Evolutionary conservation across 1,139 yeast species (phyloP), one percentile per base, ranked within the genome.

Genomic region (Yamadazyma siamensis): DNA sequence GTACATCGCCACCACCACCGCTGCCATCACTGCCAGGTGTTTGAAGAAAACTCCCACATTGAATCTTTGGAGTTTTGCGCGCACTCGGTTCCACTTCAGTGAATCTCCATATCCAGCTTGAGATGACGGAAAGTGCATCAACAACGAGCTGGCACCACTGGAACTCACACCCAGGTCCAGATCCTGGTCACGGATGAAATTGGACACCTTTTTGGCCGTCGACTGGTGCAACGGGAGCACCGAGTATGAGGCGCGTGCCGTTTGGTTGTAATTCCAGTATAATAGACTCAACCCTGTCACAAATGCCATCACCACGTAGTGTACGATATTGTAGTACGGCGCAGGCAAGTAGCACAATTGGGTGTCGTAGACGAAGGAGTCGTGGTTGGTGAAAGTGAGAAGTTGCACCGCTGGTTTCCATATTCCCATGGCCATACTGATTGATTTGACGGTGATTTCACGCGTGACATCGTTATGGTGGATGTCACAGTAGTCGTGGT

Each of bases 381-480:
- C 45, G 2, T 25, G 14, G 27, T 47, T 48, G 2, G 44, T 28
- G 41, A 62, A 57, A 0, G 75, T 51, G 6, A 75, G 47, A 25
- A 75, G 42, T 43, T 75, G 77, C 3, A 75, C 76, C 0, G 77
- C 80, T 0, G 81, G 81, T 26, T 54, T 54, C 31, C 53, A 47
- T 20, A 72, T 71, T 2, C 80, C 80, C 80, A 74, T 75, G 15
- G 80, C 80, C 77, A 75, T 71, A 26, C 77, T 69, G 7, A 75
- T 66, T 15, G 79, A 71, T 44, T 75, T 75, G 20, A 75, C 77
- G 17, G 77, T 73, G 34, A 74, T 56, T 43, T 73, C 79, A 19
- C 70, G 47, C 3, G 48, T 30, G 4, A 39, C 34, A 8, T 44
- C 50, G 10, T 49, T 44, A 44, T 73, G 79, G 3, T 38, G 33